A percentile compares a stretch with the other conserved stretches of the same genome.
Evolutionary conservation across 2,329 filamentous ascomycete genomes (phyloP).

Genomic region (Myotisia sp.): DNA sequence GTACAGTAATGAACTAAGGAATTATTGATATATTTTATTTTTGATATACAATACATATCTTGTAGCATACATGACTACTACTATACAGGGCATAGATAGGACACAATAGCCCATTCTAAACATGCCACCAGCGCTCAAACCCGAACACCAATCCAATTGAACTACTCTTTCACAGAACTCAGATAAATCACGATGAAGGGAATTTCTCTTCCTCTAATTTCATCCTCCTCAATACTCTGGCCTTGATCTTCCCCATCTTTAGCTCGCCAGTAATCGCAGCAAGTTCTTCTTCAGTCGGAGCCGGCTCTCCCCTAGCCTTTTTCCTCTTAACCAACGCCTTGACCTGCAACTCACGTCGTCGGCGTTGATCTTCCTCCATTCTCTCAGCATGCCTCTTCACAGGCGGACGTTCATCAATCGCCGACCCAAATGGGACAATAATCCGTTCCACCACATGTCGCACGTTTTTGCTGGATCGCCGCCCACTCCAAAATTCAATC

Average conservation of each 20-base stretch:
- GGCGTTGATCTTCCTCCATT: no score
- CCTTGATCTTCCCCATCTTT: conserved; percentile 17
- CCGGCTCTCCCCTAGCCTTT: conserved; percentile 10
- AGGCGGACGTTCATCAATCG: conserved; percentile 24
- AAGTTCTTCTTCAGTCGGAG: conserved; percentile 10
- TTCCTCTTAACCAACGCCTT: conserved; percentile 23
- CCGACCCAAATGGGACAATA: conserved; percentile 26
- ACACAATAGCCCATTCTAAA: no score
- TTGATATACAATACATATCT: no score
- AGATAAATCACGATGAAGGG: no score
- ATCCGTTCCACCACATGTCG: conserved; percentile 31
- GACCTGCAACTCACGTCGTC: no score
- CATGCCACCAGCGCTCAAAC: no score
- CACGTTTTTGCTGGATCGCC: conserved; percentile 25
- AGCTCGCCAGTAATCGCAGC: conserved; percentile 12
- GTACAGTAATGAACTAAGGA: no score
- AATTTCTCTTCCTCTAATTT: conserved; percentile 4
- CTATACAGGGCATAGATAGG: no score
- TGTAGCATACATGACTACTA: no score
- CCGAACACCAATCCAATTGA: no score
- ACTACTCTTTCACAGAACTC: no score
- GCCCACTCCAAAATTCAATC: conserved; percentile 31
- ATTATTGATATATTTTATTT: no score
- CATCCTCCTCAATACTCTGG: conserved; percentile 19
- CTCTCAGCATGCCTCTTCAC: conserved; percentile 25